Percentiles rank a stretch among this genome's conserved stretches.
Conservation (phyloP, 148 eudicot species). For the Mesembryanthemum crystallinum region DNA sequence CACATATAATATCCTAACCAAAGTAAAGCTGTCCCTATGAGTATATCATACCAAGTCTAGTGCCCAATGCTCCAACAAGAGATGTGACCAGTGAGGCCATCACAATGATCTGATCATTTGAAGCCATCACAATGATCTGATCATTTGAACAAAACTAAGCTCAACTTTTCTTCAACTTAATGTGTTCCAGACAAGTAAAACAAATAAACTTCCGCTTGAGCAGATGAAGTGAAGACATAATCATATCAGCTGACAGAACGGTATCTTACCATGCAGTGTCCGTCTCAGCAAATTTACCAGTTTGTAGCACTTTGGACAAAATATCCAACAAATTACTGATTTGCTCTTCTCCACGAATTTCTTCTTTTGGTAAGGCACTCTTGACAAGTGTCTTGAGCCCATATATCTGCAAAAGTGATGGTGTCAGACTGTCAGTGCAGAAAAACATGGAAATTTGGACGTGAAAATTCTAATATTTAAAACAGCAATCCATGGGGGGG, state of each 20-base stretch:
- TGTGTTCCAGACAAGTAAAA: neutral
- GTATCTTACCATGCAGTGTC: slow-evolving; percentile 49
- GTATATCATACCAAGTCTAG: neutral
- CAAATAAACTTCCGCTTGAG: neutral
- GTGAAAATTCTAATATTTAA: neutral
- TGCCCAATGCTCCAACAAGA: neutral
- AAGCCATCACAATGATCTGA: too few species aligned
- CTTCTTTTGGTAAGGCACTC: slow-evolving; percentile 57
- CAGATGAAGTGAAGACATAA: slow-evolving; percentile 10
- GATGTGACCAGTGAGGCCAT: neutral
- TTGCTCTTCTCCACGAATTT: slow-evolving; percentile 38
- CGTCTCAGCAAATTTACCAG: slow-evolving; percentile 44
- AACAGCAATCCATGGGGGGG: neutral
- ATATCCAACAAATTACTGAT: slow-evolving; percentile 53
- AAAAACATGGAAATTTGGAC: neutral
- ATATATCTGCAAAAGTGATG: slow-evolving; percentile 48
- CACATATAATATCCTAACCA: neutral
- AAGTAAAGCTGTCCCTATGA: neutral
- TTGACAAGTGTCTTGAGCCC: slow-evolving; percentile 86
- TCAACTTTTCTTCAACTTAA: neutral
- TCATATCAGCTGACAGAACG: neutral
- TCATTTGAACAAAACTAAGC: neutral
- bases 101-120: neutral
- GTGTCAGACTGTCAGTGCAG: neutral
- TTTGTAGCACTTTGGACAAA: slow-evolving; percentile 58